Percentiles rank a stretch among this genome's conserved stretches.
phyloP scores from a whole-genome alignment of 2,329 filamentous ascomycete species.

The Fusarium sp. region DNA sequence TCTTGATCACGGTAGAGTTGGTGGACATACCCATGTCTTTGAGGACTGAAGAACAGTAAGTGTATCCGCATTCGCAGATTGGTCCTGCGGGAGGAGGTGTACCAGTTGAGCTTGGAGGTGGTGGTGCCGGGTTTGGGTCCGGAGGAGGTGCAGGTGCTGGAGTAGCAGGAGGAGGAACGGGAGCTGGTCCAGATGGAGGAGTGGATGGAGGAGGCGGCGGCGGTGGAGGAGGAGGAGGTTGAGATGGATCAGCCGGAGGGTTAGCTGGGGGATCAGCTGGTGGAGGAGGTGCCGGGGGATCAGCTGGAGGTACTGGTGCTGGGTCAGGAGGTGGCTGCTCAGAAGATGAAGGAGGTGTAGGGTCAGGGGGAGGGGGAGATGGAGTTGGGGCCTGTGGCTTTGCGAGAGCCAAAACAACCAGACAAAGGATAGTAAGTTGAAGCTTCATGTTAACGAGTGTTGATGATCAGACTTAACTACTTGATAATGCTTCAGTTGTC shows the following conservation, averaged over 20 bases:
- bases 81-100: constrained; percentile 44
- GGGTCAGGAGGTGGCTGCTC: constrained; percentile 2
- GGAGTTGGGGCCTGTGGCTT: constrained; percentile 44
- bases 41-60: constrained; percentile 56
- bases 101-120: constrained; percentile 37
- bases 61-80: constrained; percentile 58
- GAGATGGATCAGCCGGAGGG: constrained; percentile 9
- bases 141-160: constrained; percentile 43
- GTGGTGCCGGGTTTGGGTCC: constrained; percentile 34
- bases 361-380: constrained; percentile 21
- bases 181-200: constrained; percentile 24
- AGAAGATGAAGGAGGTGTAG: constrained; percentile 21
- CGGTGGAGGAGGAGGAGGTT: constrained; percentile 24
- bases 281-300: not conserved
- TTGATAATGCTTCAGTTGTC: not conserved
- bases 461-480: not conserved
- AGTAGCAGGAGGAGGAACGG: constrained; percentile 25
- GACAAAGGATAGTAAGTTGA: constrained; percentile 33
- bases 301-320: constrained; percentile 3
- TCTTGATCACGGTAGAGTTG: fast-evolving
- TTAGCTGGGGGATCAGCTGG: not conserved
- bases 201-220: constrained; percentile 2
- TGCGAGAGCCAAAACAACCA: constrained; percentile 43
- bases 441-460: constrained; percentile 46
- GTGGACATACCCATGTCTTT: constrained; percentile 51